Base-by-base conservation (phyloP, 345 rosid genomes). In the Rhizophora apiculata region DNA sequence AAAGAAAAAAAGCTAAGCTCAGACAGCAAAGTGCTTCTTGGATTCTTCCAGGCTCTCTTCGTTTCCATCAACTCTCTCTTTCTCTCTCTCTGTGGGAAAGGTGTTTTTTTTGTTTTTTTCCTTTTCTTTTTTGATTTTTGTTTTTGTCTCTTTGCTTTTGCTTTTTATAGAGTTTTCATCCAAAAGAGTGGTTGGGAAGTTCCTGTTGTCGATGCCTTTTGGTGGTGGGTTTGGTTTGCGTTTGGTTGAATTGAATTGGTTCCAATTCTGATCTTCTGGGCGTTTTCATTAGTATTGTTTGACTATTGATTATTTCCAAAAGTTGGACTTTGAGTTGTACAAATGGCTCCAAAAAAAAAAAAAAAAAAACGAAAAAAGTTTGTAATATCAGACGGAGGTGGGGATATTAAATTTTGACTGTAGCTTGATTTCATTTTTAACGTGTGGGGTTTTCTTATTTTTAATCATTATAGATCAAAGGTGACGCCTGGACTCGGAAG, bases 181-280 rank as follows among this genome's bases (percentile, higher is more conserved):
- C 69, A 26, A 62, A 74, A 74, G 78, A 66, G 54, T 18, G n/a
- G 22, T 69, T 80, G 19, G 60, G 15, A 69, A 53, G 20, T 34
- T 73, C 71, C 36, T 32, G 4, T 71, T 72, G 13, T 46, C 30
- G 37, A 43, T 43, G 52, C 57, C 13, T 56, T 59, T 64, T 48
- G 26, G 36, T 19, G 32, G 10, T 36, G 46, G 62, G 61, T 63
- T 26, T 21, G 20, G 24, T 24, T 60, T 54, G 36, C 62, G 39
- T 66, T 65, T 64, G 55, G 37, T 68, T 62, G 73, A 64, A 71
- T 68, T 62, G 73, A 64, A 71, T 4, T 10, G 65, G 66, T 70
- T 67, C n/a, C 46, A 54, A 20, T 34, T 52, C 13, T 34, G 36
- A 46, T 51, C 5, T 81, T 48, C 65, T 67, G 39, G 65, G 74